Conservation (phyloP, 805 yeast genomes). For the Candida bentonensis region DNA sequence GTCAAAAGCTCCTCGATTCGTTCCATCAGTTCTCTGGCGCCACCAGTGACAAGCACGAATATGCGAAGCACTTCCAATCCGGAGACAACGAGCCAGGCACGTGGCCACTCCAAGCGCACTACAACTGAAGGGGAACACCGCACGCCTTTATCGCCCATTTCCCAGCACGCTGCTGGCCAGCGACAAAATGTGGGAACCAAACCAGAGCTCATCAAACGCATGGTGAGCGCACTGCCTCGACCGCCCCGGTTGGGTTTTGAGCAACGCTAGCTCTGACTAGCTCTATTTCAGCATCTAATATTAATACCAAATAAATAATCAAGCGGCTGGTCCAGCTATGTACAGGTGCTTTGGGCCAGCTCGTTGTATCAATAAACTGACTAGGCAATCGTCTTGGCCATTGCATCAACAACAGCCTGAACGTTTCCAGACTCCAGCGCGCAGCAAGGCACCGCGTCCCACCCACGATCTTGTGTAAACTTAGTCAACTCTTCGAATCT, state of each 20-base stretch:
- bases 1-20: no score
- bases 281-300: neutral
- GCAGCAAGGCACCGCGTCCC: conserved; percentile 77
- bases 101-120: no score
- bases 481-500: conserved; percentile 32
- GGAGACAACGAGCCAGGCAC: no score
- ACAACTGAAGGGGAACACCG: no score
- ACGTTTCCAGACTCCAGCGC: conserved; percentile 63
- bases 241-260: neutral
- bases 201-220: neutral
- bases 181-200: neutral
- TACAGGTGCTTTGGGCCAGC: no score
- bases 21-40: no score
- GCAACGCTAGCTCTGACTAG: neutral
- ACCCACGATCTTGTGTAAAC: conserved; percentile 19
- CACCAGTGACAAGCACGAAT: no score
- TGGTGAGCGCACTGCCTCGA: neutral
- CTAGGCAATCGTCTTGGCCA: conserved; percentile 35
- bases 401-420: conserved; percentile 50
- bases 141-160: neutral
- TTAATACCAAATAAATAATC: conserved; percentile 1
- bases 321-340: no score
- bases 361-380: neutral
- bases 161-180: neutral
- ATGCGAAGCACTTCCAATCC: no score